These are phyloP conservation scores for Fomitopsis pinicola DNA, from an alignment of 1,284 basidiomycete genomes.

Conservation along the genomic window DNA sequence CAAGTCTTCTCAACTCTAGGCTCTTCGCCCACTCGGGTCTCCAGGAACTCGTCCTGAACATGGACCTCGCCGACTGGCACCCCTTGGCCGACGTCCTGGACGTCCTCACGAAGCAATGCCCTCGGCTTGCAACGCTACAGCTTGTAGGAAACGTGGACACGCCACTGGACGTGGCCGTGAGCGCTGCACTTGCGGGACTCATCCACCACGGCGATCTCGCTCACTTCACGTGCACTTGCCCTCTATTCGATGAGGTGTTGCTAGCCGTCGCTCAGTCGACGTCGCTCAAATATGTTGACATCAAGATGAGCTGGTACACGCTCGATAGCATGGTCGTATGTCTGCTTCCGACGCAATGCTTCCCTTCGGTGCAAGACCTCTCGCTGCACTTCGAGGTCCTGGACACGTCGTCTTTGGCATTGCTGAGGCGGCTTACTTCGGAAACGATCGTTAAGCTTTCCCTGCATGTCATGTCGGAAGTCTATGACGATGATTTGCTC, in stretches of 20 bases:
- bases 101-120: neutral
- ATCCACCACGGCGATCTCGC: neutral
- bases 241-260: neutral
- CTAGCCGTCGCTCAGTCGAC: neutral
- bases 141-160: neutral
- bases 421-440: neutral
- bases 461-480: neutral
- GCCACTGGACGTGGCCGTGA: neutral
- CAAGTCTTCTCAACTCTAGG: neutral
- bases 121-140: neutral
- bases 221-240: neutral
- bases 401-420: neutral
- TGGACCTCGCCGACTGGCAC: neutral
- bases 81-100: neutral
- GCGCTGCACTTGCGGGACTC: neutral
- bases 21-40: neutral
- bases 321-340: neutral
- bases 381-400: neutral
- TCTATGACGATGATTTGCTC: neutral
- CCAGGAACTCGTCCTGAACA: neutral
- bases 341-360: neutral
- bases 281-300: neutral
- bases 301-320: neutral
- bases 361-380: neutral
- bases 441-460: neutral